phyloP scores from a whole-genome alignment of 2,329 filamentous ascomycete genomes.

The Pseudohalonectria lignicola region DNA sequence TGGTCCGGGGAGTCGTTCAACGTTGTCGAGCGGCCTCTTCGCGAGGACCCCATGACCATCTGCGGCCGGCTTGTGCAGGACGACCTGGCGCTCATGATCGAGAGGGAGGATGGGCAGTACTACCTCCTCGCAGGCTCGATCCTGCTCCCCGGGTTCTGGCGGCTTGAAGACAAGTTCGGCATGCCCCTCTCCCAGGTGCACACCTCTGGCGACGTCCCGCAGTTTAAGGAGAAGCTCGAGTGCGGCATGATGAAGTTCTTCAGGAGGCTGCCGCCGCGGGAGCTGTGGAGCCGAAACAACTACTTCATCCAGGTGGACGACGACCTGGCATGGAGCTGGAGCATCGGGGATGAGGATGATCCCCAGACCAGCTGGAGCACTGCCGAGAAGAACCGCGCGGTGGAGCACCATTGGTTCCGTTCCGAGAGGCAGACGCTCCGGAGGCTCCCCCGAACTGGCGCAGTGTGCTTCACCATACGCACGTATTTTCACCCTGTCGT shows the following conservation, averaged over 20 bases:
- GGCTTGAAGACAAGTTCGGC: slow-evolving; percentile 67
- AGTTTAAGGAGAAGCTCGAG: slow-evolving; percentile 60
- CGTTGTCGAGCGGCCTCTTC: slow-evolving; percentile 49
- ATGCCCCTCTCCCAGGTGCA: slow-evolving; percentile 75
- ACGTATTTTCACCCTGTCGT: slow-evolving; percentile 69
- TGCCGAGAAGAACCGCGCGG: slow-evolving; percentile 61
- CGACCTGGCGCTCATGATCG: slow-evolving; percentile 76
- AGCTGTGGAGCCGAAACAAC: slow-evolving; percentile 57
- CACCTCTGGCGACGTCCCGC: slow-evolving; percentile 64
- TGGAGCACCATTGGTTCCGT: slow-evolving; percentile 66
- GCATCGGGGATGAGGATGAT: slow-evolving; percentile 63
- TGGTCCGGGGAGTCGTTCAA: slow-evolving; percentile 64
- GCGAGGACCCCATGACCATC: slow-evolving; percentile 70
- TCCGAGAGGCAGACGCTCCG: slow-evolving; percentile 64
- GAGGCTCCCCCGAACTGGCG: slow-evolving; percentile 45
- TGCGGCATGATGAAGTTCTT: slow-evolving; percentile 79
- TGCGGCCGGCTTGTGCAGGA: slow-evolving; percentile 66
- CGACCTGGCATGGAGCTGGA: slow-evolving; percentile 61
- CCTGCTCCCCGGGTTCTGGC: slow-evolving; percentile 74
- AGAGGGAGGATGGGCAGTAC: slow-evolving; percentile 65
- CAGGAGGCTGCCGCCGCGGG: slow-evolving; percentile 55
- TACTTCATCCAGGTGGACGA: slow-evolving; percentile 87
- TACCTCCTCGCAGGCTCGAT: slow-evolving; percentile 69
- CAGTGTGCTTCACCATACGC: slow-evolving; percentile 63
- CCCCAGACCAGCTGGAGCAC: slow-evolving; percentile 59